phyloP scores from a whole-genome alignment of 495 filamentous ascomycete genomes.

The Barbatosphaeria neglecta region DNA sequence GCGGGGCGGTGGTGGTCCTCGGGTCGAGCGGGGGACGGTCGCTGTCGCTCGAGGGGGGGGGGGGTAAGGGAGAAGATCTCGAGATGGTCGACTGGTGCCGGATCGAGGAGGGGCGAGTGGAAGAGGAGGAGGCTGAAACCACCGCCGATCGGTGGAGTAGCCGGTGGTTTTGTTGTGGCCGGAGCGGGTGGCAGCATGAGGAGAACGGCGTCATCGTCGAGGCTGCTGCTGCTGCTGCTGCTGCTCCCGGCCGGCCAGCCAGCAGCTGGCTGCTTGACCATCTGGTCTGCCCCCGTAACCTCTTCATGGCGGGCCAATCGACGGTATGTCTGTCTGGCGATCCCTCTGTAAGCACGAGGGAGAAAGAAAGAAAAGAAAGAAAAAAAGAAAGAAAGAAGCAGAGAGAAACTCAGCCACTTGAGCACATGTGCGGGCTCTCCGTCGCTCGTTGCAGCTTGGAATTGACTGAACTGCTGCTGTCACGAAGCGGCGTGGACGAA shows the following conservation, averaged over 20 bases:
- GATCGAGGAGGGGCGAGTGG: not conserved
- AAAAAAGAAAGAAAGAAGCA: conserved; percentile 4
- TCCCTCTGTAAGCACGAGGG: no score
- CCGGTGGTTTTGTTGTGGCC: not conserved
- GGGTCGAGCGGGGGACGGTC: not conserved
- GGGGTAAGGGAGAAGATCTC: no score
- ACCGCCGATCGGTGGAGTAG: no score
- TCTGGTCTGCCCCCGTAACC: conserved; percentile 26
- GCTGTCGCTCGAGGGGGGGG: not conserved
- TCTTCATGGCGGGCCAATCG: conserved; percentile 22
- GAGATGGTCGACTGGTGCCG: not conserved
- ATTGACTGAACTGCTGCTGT: no score
- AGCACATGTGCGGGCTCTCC: no score
- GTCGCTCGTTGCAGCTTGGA: no score
- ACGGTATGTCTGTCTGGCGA: not conserved
- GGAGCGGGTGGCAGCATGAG: conserved; percentile 5
- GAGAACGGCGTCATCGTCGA: conserved; percentile 22
- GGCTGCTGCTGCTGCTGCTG: conserved; percentile 10
- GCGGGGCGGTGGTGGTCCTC: not conserved
- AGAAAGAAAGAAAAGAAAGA: not conserved
- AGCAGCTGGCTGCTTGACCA: conserved; percentile 26
- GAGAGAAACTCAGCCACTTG: no score
- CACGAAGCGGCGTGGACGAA: no score
- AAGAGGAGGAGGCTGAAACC: no score
- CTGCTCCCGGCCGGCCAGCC: conserved; percentile 12